A percentile compares a stretch with the other conserved stretches of the same genome.
phyloP scores from a whole-genome alignment of 129 eudicot genomes.

The Flaveria brownii region DNA sequence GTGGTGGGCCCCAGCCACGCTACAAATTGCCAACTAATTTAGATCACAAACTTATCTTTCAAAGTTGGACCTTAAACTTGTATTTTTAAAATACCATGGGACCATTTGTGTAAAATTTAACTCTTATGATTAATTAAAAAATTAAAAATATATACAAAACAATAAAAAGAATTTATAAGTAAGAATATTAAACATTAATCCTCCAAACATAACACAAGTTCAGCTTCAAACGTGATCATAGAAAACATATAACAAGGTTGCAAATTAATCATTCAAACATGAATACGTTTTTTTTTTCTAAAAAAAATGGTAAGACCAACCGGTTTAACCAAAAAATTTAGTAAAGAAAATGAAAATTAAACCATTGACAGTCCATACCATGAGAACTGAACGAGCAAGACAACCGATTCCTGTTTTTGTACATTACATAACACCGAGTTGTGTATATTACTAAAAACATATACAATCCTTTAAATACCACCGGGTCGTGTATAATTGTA shows the following conservation, averaged over 20 bases:
- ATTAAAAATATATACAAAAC: background rate
- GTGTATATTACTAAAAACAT: background rate
- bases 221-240: background rate
- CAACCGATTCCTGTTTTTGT: too few relatives aligned
- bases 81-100: too few relatives aligned
- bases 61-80: too few relatives aligned
- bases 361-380: too few relatives aligned
- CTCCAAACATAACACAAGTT: background rate
- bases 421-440: too few relatives aligned
- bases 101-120: too few relatives aligned
- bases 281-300: background rate
- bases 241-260: background rate
- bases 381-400: too few relatives aligned
- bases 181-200: background rate
- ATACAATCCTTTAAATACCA: background rate
- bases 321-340: background rate
- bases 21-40: too few relatives aligned
- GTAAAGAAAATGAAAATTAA: too few relatives aligned
- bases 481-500: conserved; percentile 4
- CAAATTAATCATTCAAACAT: background rate
- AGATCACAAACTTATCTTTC: too few relatives aligned
- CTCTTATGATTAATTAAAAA: background rate
- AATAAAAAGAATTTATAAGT: background rate
- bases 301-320: background rate
- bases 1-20: too few relatives aligned